Evolutionary conservation across 805 yeast genomes (phyloP).

Genomic region (Candida nitratophila): DNA sequence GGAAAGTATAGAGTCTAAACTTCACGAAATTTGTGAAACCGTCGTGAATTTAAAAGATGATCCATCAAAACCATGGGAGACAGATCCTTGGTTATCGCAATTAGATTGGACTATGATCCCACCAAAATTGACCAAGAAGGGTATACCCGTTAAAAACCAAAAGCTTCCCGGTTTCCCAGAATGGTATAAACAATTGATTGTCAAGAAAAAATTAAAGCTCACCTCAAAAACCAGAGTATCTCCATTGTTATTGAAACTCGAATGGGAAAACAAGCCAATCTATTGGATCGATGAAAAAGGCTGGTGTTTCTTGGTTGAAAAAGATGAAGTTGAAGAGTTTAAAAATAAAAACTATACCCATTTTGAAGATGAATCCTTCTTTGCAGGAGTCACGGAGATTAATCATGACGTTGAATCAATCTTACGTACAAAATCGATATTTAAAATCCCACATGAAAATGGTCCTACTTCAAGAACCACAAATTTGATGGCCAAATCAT

Average conservation of each 20-base stretch:
- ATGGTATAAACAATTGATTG: slow-evolving; percentile 71
- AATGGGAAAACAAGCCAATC: slow-evolving; percentile 83
- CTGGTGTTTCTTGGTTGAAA: slow-evolving; percentile 77
- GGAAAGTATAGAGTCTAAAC: slow-evolving; percentile 46
- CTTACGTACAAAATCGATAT: slow-evolving; percentile 22
- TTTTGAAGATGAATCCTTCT: slow-evolving; percentile 12
- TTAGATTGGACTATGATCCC: slow-evolving; percentile 78
- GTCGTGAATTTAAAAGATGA: slow-evolving; percentile 41
- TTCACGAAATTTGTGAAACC: slow-evolving; percentile 53
- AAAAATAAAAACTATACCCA: slow-evolving; percentile 31
- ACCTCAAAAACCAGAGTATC: slow-evolving; percentile 70
- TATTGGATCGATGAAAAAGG: slow-evolving; percentile 76
- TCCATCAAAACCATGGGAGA: slow-evolving; percentile 32
- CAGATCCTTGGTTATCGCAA: slow-evolving; percentile 88
- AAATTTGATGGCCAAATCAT: slow-evolving; percentile 70
- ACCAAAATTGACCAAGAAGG: slow-evolving; percentile 55
- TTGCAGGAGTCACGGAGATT: slow-evolving; percentile 1
- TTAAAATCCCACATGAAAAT: slow-evolving; percentile 83
- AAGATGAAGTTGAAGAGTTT: slow-evolving; percentile 27
- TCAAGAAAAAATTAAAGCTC: slow-evolving; percentile 38
- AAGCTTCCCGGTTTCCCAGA: slow-evolving; percentile 86
- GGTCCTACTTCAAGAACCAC: slow-evolving; percentile 74
- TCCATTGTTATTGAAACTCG: slow-evolving; percentile 65
- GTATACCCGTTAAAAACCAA: slow-evolving; percentile 63
- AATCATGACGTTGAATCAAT: background rate